Evolutionary conservation across 352 stramenopile species (phyloP), one percentile per base, ranked within the genome.

Genomic region (Phytophthora gonapodyides): DNA sequence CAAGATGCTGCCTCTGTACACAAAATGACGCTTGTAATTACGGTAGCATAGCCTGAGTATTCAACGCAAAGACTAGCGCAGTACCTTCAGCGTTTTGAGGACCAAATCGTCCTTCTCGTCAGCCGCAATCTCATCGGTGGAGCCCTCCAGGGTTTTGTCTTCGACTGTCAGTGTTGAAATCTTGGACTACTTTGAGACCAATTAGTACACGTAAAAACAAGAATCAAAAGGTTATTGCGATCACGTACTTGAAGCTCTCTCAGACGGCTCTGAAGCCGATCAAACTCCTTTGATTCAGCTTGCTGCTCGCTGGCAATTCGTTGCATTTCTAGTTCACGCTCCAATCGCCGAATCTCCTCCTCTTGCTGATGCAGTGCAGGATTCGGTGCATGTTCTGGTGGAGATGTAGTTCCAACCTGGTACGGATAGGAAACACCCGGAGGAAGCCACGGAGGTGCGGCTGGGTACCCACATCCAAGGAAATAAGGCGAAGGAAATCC

Each of bases 51-150:
- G 12, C 53, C 38, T 13, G 40, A 17, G 6, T 13, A 30, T 47
- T 37, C 17, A 16, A 31, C 4, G 3, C 0, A 5, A 17, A 47
- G 12, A 33, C 21, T 45, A 56, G 1, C 27, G 15, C 44, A 73
- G 15, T 47, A 80, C 75, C 61, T 89, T 77, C 2, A 89, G 27
- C 17, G 52, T 71, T n/a, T 50, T 69, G 24, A 89, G 66, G 19
- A 24, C 11, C 11, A 24, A n/a, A 15, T 61, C 73, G 15, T 54
- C 48, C 27, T 72, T 60, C 0, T 76, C 58, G 4, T 72, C 73
- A 19, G 41, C 30, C 3, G n/a, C 41, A 40, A 16, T 15, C 19
- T 44, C 17, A 11, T 61, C 16, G 1, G 21, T 44, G 10, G n/a
- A 19, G 42, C 11, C 15, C 44, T 8, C 21, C 38, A 21, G 24